Conservation (phyloP, 2,329 filamentous ascomycete species). For the Botrytis hyacinthi region DNA sequence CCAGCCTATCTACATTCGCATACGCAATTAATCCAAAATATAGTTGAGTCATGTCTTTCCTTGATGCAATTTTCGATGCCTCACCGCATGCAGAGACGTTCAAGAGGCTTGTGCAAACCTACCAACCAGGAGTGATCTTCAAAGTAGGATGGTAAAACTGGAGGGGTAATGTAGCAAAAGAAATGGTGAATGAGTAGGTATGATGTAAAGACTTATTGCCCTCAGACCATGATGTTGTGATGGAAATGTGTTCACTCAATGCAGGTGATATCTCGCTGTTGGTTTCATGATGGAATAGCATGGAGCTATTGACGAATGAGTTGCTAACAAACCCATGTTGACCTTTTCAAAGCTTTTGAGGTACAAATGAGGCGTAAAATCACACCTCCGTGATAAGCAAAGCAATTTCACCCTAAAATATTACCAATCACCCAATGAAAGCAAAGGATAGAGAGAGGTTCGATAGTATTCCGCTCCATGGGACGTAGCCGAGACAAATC, state of each 20-base stretch:
- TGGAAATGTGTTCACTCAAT: not conserved
- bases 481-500: not conserved
- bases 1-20: not conserved
- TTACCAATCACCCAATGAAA: not conserved
- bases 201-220: not conserved
- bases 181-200: not conserved
- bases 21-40: not conserved
- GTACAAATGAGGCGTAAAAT: not conserved
- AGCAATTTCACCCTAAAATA: not conserved
- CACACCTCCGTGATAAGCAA: not conserved
- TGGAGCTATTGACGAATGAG: not conserved
- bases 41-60: not conserved
- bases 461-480: not conserved
- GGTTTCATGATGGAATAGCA: not conserved
- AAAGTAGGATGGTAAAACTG: not conserved
- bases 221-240: not conserved
- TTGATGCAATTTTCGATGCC: not conserved
- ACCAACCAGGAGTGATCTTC: slow-evolving; percentile 1
- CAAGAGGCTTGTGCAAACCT: not conserved
- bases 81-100: slow-evolving; percentile 10
- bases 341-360: not conserved
- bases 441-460: not conserved
- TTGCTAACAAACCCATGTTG: not conserved
- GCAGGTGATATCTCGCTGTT: slow-evolving; percentile 5
- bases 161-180: slow-evolving; percentile 4